Percentiles rank a stretch among this genome's conserved stretches.
phyloP scores from a whole-genome alignment of 169 alveolate species.

The Plasmodium berghei region DNA sequence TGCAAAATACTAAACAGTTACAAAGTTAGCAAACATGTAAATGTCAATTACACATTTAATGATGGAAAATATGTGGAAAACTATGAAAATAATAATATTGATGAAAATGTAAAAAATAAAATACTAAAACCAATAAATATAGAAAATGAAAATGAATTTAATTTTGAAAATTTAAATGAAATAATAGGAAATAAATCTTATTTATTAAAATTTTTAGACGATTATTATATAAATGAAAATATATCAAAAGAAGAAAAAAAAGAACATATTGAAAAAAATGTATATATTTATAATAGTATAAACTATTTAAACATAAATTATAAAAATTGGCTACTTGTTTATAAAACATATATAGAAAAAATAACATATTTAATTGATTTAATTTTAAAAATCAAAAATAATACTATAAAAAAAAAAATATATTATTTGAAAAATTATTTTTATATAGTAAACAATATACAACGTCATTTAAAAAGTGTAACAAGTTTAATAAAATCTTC shows the following conservation, averaged over 20 bases:
- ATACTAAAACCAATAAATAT: neutral
- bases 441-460: conserved; percentile 65
- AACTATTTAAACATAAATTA: conserved; percentile 70
- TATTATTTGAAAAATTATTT: conserved; percentile 44
- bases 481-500: conserved; percentile 57
- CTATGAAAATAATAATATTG: neutral
- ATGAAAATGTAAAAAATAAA: neutral
- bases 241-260: neutral
- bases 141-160: conserved; percentile 8
- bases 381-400: conserved; percentile 52
- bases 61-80: neutral
- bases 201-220: conserved; percentile 12
- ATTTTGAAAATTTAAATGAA: conserved; percentile 41
- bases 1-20: neutral
- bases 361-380: conserved; percentile 57
- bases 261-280: conserved; percentile 29
- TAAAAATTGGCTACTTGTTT: conserved; percentile 71
- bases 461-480: conserved; percentile 28
- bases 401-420: conserved; percentile 27
- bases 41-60: neutral
- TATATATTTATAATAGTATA: conserved; percentile 59
- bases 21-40: neutral
- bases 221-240: conserved; percentile 25
- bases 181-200: conserved; percentile 25
- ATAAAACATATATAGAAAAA: conserved; percentile 58